These are phyloP conservation scores for Fusarium citri DNA, from an alignment of 2,329 filamentous ascomycete genomes.

Conservation along the genomic window DNA sequence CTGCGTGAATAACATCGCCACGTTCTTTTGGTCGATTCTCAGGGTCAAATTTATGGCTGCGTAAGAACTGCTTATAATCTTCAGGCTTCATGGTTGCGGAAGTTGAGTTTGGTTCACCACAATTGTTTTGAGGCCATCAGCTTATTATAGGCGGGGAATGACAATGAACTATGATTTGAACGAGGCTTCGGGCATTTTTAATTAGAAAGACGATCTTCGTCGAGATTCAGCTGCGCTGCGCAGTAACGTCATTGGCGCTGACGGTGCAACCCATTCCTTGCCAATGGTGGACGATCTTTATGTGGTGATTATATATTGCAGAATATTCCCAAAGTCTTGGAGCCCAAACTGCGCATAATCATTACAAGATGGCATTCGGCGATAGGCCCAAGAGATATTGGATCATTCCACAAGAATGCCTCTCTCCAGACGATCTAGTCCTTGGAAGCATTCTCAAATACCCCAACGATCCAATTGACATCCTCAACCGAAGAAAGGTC, in stretches of 20 bases:
- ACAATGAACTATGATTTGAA: not conserved
- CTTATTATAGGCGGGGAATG: not conserved
- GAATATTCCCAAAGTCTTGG: no score
- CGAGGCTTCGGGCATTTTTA: not conserved
- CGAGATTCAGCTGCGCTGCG: not conserved
- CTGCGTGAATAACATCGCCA: constrained; percentile 3
- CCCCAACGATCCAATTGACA: constrained; percentile 27
- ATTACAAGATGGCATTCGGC: constrained; percentile 15
- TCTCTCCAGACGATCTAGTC: constrained; percentile 18
- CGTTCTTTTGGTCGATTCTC: constrained; percentile 6
- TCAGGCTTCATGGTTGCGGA: not conserved
- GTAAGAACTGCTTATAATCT: not conserved
- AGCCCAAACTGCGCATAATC: not conserved
- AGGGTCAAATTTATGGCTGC: not conserved
- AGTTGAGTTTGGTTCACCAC: no score
- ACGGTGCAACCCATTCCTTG: not conserved
- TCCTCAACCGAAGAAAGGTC: constrained; percentile 20
- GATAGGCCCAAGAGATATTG: constrained; percentile 28
- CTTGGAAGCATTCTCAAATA: constrained; percentile 25
- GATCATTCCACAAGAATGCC: constrained; percentile 29
- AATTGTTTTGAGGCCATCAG: not conserved
- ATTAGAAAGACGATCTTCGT: not conserved
- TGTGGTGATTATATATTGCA: not conserved
- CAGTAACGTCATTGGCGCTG: constrained; percentile 11
- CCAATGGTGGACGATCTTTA: not conserved